phyloP scores from a whole-genome alignment of 225 moss, liverwort and hornwort genomes.

The Marchantia polymorpha region DNA sequence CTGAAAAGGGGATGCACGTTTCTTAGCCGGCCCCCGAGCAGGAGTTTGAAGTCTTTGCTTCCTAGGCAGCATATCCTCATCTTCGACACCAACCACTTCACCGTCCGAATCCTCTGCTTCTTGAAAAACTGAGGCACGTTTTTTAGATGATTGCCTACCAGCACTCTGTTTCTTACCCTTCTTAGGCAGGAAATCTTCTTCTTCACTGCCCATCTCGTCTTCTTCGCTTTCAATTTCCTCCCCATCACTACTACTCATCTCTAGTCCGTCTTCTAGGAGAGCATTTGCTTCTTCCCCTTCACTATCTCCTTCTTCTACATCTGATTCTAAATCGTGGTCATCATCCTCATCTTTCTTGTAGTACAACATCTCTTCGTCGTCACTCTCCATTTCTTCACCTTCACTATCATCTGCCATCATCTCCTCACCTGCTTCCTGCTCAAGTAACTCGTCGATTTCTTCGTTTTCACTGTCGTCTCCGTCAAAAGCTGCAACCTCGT shows the following conservation, averaged over 20 bases:
- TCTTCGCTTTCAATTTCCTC: constrained; percentile 12
- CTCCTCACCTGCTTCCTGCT: constrained; percentile 39
- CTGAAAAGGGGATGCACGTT: not conserved
- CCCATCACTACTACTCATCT: constrained; percentile 28
- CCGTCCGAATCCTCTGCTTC: constrained; percentile 4
- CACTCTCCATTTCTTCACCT: constrained; percentile 51
- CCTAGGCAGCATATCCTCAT: not conserved
- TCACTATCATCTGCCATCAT: constrained; percentile 39
- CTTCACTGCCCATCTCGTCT: not conserved
- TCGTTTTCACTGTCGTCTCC: constrained; percentile 50
- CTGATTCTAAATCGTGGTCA: constrained; percentile 38
- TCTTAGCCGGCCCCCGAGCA: not conserved
- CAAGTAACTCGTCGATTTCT: constrained; percentile 41
- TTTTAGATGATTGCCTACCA: not conserved
- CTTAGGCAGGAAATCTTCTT: constrained; percentile 3
- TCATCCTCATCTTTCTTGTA: constrained; percentile 39
- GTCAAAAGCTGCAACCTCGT: constrained; percentile 30
- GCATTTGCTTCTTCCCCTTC: constrained; percentile 41
- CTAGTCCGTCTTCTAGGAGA: constrained; percentile 25
- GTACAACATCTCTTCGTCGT: constrained; percentile 61
- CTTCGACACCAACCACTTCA: not conserved
- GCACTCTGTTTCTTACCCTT: constrained; percentile 6
- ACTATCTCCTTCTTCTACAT: constrained; percentile 26
- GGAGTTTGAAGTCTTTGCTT: not conserved
- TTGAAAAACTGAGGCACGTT: constrained; percentile 12